Conservation (phyloP, 306 rosid genomes). For the Rubus idaeus region DNA sequence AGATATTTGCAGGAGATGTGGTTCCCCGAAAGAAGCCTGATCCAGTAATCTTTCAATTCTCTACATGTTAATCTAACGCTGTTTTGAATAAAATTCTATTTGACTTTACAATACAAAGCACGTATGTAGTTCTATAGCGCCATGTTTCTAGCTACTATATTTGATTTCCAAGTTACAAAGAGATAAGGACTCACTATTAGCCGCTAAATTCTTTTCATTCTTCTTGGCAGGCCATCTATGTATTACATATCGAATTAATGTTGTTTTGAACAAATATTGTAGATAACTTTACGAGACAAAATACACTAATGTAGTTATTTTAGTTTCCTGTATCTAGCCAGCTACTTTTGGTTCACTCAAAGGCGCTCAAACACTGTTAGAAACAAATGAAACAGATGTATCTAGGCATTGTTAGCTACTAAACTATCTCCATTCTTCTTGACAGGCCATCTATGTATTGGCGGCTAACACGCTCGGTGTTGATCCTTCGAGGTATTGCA, state of each 20-base stretch:
- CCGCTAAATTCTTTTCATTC: conserved; percentile 24
- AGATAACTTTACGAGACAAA: not conserved
- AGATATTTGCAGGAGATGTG: conserved; percentile 97
- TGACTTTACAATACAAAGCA: not conserved
- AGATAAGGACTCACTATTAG: not conserved
- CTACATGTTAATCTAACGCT: conserved; percentile 10
- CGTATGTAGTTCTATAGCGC: not conserved
- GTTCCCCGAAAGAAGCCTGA: conserved; percentile 99
- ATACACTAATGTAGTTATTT: not conserved
- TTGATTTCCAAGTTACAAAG: not conserved
- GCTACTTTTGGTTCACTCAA: not conserved
- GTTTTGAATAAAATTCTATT: not conserved
- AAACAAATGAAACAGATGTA: not conserved
- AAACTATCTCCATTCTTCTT: conserved; percentile 28
- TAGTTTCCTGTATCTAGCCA: not conserved
- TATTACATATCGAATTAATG: conserved; percentile 8
- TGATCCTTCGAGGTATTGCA: conserved; percentile 83
- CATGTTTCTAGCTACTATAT: not conserved
- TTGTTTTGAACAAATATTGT: not conserved
- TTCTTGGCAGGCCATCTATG: conserved; percentile 77
- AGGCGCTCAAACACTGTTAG: not conserved
- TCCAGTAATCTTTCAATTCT: conserved; percentile 59
- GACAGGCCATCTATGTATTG: conserved; percentile 84
- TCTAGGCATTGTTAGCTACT: conserved; percentile 2
- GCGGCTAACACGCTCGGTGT: conserved; percentile 84